Conservation (phyloP, 1,139 yeast species). For the Blastobotrys illinoisensis region DNA sequence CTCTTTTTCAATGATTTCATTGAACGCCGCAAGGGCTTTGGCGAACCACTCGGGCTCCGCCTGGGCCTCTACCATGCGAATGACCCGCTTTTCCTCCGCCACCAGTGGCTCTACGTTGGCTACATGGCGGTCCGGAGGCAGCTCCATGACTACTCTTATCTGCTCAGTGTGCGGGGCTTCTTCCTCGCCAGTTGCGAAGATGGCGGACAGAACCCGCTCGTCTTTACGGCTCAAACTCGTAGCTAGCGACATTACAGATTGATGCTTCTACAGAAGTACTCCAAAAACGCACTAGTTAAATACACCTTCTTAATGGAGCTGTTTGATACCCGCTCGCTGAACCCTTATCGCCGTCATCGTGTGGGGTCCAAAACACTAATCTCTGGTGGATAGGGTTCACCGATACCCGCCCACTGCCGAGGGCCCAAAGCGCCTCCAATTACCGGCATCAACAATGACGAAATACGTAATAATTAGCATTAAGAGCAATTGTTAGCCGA, state of each 20-base stretch:
- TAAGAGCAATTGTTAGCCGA: too few relatives aligned
- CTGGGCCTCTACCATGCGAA: conserved; percentile 18
- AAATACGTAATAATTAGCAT: background rate
- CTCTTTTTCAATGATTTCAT: conserved; percentile 18
- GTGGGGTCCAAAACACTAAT: background rate
- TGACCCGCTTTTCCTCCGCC: conserved; percentile 23
- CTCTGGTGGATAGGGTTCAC: background rate
- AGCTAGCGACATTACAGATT: conserved; percentile 38
- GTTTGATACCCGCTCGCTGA: background rate
- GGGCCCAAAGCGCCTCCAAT: background rate
- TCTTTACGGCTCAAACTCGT: conserved; percentile 17
- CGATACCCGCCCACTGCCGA: background rate
- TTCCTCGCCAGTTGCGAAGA: conserved; percentile 18
- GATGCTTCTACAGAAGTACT: too few relatives aligned
- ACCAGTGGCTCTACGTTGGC: conserved; percentile 18
- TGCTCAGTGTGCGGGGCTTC: conserved; percentile 10
- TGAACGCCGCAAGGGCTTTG: conserved; percentile 20
- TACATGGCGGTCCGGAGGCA: conserved; percentile 27
- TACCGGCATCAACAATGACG: background rate
- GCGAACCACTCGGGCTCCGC: conserved; percentile 7
- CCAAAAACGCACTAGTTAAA: background rate
- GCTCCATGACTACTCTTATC: conserved; percentile 19
- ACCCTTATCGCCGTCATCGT: background rate
- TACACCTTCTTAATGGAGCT: background rate
- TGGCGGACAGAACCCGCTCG: conserved; percentile 20